Conservation (phyloP, 176 grass and related monocot species). For the Elaeis guineensis region DNA sequence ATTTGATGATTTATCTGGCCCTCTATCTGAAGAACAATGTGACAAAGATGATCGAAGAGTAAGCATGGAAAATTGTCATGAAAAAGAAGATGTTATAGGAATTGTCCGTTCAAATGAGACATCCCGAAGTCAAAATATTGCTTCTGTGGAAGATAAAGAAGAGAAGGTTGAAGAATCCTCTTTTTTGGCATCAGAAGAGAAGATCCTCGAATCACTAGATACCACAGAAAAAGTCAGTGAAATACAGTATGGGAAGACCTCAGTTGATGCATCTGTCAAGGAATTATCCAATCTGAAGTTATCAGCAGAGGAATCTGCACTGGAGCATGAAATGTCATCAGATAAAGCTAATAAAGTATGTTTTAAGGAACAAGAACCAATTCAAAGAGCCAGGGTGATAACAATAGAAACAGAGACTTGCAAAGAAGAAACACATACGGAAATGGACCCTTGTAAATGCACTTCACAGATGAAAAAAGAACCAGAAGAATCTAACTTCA, state of each 20-base stretch:
- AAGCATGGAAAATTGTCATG: not conserved
- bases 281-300: too few species aligned
- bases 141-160: not conserved
- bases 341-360: not conserved
- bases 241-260: too few species aligned
- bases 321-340: not conserved
- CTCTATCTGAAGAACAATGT: not conserved
- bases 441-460: not conserved
- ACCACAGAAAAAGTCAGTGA: not conserved
- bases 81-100: not conserved
- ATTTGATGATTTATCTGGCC: not conserved
- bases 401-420: not conserved
- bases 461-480: not conserved
- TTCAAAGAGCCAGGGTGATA: not conserved
- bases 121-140: not conserved
- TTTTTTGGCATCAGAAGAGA: not conserved
- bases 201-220: not conserved
- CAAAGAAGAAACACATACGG: not conserved
- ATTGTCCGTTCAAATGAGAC: not conserved
- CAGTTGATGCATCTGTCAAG: too few species aligned
- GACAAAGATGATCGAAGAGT: not conserved
- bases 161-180: not conserved
- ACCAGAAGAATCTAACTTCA: not conserved
- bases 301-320: too few species aligned
- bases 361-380: not conserved